These are phyloP conservation scores for Pholiota microspora DNA, from an alignment of 768 basidiomycete genomes.

Conservation along the genomic window DNA sequence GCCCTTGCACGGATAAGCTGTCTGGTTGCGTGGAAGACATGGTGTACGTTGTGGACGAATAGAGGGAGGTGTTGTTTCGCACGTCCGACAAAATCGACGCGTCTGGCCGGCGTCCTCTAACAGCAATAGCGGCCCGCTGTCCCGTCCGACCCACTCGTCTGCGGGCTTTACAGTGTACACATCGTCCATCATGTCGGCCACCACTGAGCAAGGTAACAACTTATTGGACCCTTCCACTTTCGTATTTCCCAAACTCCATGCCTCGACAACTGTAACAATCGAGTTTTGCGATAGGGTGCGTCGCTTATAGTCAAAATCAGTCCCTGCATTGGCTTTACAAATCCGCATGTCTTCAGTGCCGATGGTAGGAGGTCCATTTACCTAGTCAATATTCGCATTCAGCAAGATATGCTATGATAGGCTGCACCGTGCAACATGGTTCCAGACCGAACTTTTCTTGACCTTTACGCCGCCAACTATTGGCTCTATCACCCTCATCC, in stretches of 20 bases:
- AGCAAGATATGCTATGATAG: conserved; percentile 35
- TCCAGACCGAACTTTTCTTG: conserved; percentile 87
- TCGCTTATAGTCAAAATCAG: conserved; percentile 10
- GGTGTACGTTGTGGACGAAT: neutral
- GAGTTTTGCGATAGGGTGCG: conserved; percentile 92
- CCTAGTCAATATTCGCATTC: neutral
- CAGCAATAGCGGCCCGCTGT: conserved; percentile 1
- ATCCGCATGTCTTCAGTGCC: conserved; percentile 55
- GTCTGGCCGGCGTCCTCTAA: neutral
- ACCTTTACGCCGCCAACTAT: conserved; percentile 85
- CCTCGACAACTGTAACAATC: conserved; percentile 61
- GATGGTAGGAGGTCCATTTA: conserved; percentile 54
- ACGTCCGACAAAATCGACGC: conserved; percentile 2
- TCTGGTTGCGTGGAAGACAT: conserved; percentile 51
- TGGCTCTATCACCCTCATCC: conserved; percentile 65
- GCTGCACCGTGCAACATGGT: conserved; percentile 92
- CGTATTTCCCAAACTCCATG: conserved; percentile 46
- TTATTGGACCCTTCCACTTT: conserved; percentile 51
- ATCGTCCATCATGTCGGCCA: conserved; percentile 2
- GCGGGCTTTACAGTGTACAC: neutral
- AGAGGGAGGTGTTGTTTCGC: neutral
- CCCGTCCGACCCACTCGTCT: neutral
- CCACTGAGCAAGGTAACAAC: conserved; percentile 7
- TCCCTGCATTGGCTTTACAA: neutral
- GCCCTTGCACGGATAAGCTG: conserved; percentile 66